Evolutionary conservation across 2,329 filamentous ascomycete species (phyloP), one percentile per base, ranked within the genome.

Genomic region (Huntiella omanensis): DNA sequence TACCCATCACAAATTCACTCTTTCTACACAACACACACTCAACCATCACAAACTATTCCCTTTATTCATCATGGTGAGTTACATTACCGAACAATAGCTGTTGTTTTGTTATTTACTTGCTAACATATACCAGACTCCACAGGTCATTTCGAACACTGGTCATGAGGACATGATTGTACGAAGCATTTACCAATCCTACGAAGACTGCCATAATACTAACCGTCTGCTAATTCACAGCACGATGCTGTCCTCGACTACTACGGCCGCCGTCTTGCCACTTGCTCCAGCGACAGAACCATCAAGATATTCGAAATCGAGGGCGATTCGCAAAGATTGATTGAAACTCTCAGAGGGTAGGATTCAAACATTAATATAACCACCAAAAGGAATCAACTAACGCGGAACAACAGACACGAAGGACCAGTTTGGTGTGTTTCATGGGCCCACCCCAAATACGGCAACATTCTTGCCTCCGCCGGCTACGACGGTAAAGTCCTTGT

Each of bases 131-230:
- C 51, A 65, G 63, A 59, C 64, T 53, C 56, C 63, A 52, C 64
- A 66, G 56, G 62, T 64, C 50, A 65, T 67, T 53, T 57, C 62
- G 48, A 67, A 65, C 56, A 62, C 64, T 44, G 63, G 64, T 59
- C 91, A 98, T 69, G 88, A 96, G 80, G 88, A 95, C 63, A 96
- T 96, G 88, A 95, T 98, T 74, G 88, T 96, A 86, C 59, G 83
- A 76, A 55, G 33, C 45, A 45, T 7, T 17, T 4, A 10, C 34
- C 7, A 10, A 10, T 28, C 8, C 22, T 10, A 28, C 10, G 8
- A 28, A 28, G 10, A 28, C 22, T 10, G 33, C 49, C 43, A 32
- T 42, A 45, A 50, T 19, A 43, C 40, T 17, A 8, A 43, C 32
- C 13, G 15, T 43, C n/a, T 7, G 0, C 22, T 52, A 37, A 33